Evolutionary conservation across 2,329 filamentous ascomycete species (phyloP), one percentile per base, ranked within the genome.

Genomic region (Colletotrichum truncatum): DNA sequence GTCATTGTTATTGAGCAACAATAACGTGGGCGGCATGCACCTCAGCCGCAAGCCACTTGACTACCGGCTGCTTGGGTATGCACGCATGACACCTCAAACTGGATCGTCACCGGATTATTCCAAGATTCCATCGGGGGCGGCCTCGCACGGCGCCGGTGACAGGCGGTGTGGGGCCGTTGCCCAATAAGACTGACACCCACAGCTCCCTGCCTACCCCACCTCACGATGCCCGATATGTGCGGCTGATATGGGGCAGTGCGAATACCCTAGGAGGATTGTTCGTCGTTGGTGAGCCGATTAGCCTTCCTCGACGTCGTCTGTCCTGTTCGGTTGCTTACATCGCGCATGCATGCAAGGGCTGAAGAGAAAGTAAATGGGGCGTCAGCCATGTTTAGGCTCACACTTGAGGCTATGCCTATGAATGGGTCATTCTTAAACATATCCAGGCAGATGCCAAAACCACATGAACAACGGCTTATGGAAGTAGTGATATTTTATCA

Each of bases 241-340:
- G 57, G 57, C 62, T 60, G 21, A 57, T 45, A 23, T 18, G 38
- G 46, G 36, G 46, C 28, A 51, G 45, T n/a, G 36, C 32, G 53
- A 34, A n/a, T 39, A 28, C 12, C 32, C 16, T 21, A 28, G 14
- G 16, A 30, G 28, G 36, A 18, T 9, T 36, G 4, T 26, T 32
- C 49, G 23, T 48, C 25, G 32, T 11, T 21, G 39, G 39, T 28
- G 9, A n/a, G 12, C 30, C 8, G 38, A 28, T 54, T 36, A 26
- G 16, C 21, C 36, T 25, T 26, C 6, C 8, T 9, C 21, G 10
- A 9, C 8, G 14, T 43, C 23, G 34, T 38, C 49, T 38, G n/a
- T 5, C 23, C 30, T 36, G 30, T 51, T 55, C 36, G 57, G 49
- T 38, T 56, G 63, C 49, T 66, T 45, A 61, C 46, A 41, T 53